Evolutionary conservation across 1,284 basidiomycete species (phyloP).

Genomic region (Ustilago trichophora): DNA sequence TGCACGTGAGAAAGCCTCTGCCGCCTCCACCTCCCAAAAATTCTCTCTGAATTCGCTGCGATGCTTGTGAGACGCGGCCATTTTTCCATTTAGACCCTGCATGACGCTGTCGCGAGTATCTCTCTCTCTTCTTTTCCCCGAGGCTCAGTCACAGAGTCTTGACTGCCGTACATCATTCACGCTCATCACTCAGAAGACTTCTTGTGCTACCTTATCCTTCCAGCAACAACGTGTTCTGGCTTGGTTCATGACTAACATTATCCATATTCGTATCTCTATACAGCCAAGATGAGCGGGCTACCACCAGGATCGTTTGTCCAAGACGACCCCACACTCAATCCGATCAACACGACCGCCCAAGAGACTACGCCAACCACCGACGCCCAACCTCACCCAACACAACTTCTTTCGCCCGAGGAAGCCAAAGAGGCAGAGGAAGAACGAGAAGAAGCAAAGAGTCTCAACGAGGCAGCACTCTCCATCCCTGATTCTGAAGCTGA

Average conservation of each 20-base stretch:
- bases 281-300: slow-evolving; percentile 24
- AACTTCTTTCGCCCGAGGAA: slow-evolving; percentile 7
- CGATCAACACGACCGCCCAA: not conserved
- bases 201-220: not conserved
- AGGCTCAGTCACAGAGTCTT: no score
- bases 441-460: slow-evolving; percentile 26
- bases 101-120: no score
- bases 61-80: no score
- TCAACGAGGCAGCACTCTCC: slow-evolving; percentile 50
- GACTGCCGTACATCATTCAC: no score
- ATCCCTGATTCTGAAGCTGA: slow-evolving; percentile 49
- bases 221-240: not conserved
- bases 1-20: slow-evolving; percentile 17
- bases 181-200: slow-evolving; percentile 9
- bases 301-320: slow-evolving; percentile 26
- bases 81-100: no score
- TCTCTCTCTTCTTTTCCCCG: no score
- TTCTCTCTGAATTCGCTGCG: no score
- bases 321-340: not conserved
- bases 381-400: no score
- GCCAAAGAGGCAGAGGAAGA: slow-evolving; percentile 29
- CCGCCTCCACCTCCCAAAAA: no score
- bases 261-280: not conserved
- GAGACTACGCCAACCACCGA: no score
- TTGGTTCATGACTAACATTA: not conserved